These are phyloP conservation scores for Drosera capensis DNA, from an alignment of 148 eudicot genomes.

Conservation along the genomic window DNA sequence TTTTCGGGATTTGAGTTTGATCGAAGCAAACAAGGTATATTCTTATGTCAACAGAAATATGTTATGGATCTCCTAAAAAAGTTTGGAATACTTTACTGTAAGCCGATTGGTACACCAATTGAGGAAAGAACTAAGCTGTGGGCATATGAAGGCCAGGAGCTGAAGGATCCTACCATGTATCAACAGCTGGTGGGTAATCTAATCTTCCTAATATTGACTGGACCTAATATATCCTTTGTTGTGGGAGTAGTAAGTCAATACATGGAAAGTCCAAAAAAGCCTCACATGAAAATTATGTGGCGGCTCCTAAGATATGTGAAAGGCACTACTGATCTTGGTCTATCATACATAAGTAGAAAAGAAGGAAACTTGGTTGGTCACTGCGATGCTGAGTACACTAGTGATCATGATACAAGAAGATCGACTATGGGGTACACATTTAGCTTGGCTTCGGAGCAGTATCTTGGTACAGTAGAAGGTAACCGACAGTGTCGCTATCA, in stretches of 20 bases:
- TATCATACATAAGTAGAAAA: neutral
- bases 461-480: conserved; percentile 5
- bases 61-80: conserved; percentile 7
- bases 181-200: conserved; percentile 6
- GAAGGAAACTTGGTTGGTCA: neutral
- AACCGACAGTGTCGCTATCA: conserved; percentile 6
- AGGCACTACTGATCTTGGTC: neutral
- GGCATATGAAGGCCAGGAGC: conserved; percentile 2
- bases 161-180: conserved; percentile 6
- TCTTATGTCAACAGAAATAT: conserved; percentile 5
- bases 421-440: conserved; percentile 7
- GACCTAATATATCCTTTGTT: too few species aligned
- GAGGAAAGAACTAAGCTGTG: neutral
- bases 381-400: neutral
- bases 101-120: conserved; percentile 5
- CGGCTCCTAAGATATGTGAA: conserved; percentile 5
- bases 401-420: neutral
- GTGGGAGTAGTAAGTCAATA: neutral
- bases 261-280: neutral
- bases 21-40: neutral
- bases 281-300: neutral
- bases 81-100: conserved; percentile 6
- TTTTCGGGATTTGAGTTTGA: conserved; percentile 7
- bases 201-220: conserved; percentile 4
- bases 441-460: conserved; percentile 3